phyloP scores from a whole-genome alignment of 306 rosid species.

The Spatholobus suberectus region DNA sequence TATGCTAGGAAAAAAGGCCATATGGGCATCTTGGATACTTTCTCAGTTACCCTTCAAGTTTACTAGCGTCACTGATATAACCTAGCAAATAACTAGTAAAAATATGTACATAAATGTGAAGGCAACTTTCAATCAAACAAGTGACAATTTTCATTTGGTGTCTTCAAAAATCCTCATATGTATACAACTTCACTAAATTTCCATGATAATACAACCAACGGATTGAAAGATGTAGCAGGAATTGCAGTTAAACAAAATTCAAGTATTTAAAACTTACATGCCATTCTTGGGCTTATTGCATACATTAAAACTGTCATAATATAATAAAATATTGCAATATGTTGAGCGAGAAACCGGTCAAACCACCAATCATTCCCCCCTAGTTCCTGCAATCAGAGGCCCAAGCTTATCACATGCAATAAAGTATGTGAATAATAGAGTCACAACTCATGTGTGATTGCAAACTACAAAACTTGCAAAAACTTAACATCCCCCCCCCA shows the following conservation, averaged over 20 bases:
- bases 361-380: constrained; percentile 98
- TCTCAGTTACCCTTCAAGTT: constrained; percentile 1
- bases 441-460: background rate
- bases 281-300: constrained; percentile 93
- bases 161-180: constrained; percentile 27
- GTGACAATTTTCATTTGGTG: constrained; percentile 6
- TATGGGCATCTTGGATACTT: constrained; percentile 5
- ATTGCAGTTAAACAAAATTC: constrained; percentile 17
- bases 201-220: constrained; percentile 24
- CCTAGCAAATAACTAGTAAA: constrained; percentile 4
- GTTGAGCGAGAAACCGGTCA: constrained; percentile 98
- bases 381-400: constrained; percentile 77
- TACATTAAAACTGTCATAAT: constrained; percentile 85
- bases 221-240: constrained; percentile 31
- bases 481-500: background rate
- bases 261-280: constrained; percentile 70
- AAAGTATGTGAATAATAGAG: constrained; percentile 21
- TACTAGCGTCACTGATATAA: background rate
- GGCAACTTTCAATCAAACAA: constrained; percentile 1
- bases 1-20: constrained; percentile 5
- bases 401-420: constrained; percentile 24
- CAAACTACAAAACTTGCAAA: constrained; percentile 15
- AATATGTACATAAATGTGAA: background rate
- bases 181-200: constrained; percentile 9
- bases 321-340: constrained; percentile 82